phyloP scores from a whole-genome alignment of 2,329 filamentous ascomycete species.

The Pseudogymnoascus sp. region DNA sequence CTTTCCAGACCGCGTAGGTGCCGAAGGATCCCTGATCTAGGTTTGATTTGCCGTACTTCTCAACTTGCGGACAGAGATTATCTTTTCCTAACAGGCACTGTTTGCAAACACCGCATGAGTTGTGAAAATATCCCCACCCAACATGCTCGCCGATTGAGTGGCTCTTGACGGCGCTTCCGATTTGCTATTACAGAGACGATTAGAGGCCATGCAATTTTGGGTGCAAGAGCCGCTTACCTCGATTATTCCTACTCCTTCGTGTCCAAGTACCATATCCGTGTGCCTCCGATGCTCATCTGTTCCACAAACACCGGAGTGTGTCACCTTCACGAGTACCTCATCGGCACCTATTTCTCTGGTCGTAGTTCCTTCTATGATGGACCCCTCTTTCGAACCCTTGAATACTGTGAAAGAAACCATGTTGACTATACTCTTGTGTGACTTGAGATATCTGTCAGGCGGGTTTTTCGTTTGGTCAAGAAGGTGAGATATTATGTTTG shows the following conservation, averaged over 20 bases:
- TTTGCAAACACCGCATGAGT: constrained; percentile 36
- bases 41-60: constrained; percentile 35
- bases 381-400: constrained; percentile 51
- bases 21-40: constrained; percentile 41
- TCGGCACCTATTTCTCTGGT: constrained; percentile 38
- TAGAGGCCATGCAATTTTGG: neutral
- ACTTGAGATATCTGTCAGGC: neutral
- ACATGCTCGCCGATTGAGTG: constrained; percentile 37
- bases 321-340: constrained; percentile 54
- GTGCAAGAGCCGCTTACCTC: constrained; percentile 20
- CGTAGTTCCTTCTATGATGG: constrained; percentile 42
- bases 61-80: constrained; percentile 34
- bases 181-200: constrained; percentile 17
- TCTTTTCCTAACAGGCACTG: constrained; percentile 37
- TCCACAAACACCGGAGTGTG: constrained; percentile 58
- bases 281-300: constrained; percentile 40
- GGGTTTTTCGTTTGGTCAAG: neutral
- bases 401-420: constrained; percentile 46
- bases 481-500: neutral
- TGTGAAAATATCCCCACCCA: constrained; percentile 38
- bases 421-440: neutral
- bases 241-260: constrained; percentile 42
- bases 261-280: constrained; percentile 36
- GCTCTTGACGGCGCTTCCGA: constrained; percentile 33
- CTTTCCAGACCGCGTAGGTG: constrained; percentile 31